Evolutionary conservation across 495 filamentous ascomycete genomes (phyloP).

Genomic region (Xylaria scruposa): DNA sequence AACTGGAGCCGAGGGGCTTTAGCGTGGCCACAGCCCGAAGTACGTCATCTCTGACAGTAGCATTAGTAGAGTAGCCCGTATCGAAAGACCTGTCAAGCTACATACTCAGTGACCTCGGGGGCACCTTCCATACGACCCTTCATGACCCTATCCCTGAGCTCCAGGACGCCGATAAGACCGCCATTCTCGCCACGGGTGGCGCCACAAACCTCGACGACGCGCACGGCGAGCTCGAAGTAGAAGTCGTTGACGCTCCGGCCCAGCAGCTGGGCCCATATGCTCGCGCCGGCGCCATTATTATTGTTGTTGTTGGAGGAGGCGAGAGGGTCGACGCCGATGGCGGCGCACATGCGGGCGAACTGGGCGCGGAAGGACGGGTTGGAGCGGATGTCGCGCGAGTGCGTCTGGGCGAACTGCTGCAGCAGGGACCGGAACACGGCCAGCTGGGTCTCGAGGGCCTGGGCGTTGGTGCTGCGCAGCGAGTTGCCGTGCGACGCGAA

Average conservation of each 20-base stretch:
- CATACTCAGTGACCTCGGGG: slow-evolving; percentile 70
- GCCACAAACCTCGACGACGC: slow-evolving; percentile 91
- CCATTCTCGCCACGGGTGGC: slow-evolving; percentile 90
- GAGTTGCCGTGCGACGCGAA: slow-evolving; percentile 87
- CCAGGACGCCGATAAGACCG: slow-evolving; percentile 83
- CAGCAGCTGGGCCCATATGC: slow-evolving; percentile 91
- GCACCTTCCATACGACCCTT: slow-evolving; percentile 76
- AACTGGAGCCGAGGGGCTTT: slow-evolving; percentile 85
- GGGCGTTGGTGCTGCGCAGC: slow-evolving; percentile 80
- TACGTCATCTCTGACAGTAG: slow-evolving; percentile 75
- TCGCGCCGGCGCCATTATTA: slow-evolving; percentile 55
- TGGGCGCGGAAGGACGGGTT: slow-evolving; percentile 94
- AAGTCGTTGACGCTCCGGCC: slow-evolving; percentile 95
- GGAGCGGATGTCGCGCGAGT: slow-evolving; percentile 92
- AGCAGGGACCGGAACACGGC: slow-evolving; percentile 93
- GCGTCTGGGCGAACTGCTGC: slow-evolving; percentile 91
- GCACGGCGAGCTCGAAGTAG: slow-evolving; percentile 93
- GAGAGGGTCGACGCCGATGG: slow-evolving; percentile 94
- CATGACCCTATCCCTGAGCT: slow-evolving; percentile 75
- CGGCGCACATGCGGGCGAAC: slow-evolving; percentile 97
- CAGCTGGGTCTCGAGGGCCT: slow-evolving; percentile 87
- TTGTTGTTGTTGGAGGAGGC: slow-evolving; percentile 68
- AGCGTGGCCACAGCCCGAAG: slow-evolving; percentile 87
- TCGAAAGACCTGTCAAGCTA: no score
- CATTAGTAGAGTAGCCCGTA: neutral